These are phyloP conservation scores for Penicillium paradoxum DNA, from an alignment of 495 filamentous ascomycete genomes.

Conservation along the genomic window DNA sequence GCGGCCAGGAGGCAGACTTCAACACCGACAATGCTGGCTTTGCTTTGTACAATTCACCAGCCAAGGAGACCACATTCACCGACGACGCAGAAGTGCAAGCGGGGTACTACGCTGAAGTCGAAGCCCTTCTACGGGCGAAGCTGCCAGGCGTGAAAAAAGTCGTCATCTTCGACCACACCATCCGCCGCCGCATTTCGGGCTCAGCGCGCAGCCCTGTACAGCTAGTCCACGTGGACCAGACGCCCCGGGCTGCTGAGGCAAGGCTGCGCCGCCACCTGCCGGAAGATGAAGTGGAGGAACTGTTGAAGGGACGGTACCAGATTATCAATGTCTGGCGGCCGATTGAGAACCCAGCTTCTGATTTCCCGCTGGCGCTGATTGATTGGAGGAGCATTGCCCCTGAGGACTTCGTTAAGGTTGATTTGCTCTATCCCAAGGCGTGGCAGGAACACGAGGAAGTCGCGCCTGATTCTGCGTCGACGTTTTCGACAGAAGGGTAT, in stretches of 20 bases:
- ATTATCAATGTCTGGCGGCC: constrained; percentile 91
- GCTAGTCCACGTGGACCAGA: constrained; percentile 80
- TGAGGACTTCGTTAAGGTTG: constrained; percentile 62
- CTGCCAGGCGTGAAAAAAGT: constrained; percentile 60
- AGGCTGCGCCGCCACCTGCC: constrained; percentile 61
- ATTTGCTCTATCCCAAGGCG: constrained; percentile 67
- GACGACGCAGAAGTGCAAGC: constrained; percentile 54
- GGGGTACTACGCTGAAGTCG: constrained; percentile 78
- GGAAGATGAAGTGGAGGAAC: constrained; percentile 50
- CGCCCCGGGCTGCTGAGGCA: constrained; percentile 49
- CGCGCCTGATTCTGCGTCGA: constrained; percentile 49
- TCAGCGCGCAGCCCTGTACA: constrained; percentile 59
- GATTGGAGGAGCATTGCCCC: constrained; percentile 54
- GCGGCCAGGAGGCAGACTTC: constrained; percentile 11
- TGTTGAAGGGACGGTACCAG: constrained; percentile 61
- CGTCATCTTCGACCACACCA: constrained; percentile 86
- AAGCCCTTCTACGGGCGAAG: constrained; percentile 55
- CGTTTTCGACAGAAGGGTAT: constrained; percentile 69
- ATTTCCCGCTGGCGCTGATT: constrained; percentile 66
- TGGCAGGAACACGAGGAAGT: constrained; percentile 71
- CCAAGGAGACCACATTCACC: constrained; percentile 8
- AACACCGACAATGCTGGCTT: constrained; percentile 10
- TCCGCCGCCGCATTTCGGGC: constrained; percentile 55
- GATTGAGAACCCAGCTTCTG: constrained; percentile 64
- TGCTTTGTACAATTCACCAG: constrained; percentile 3